Base-by-base conservation (phyloP, 1,284 basidiomycete species). In the Puccinia sorghi region DNA sequence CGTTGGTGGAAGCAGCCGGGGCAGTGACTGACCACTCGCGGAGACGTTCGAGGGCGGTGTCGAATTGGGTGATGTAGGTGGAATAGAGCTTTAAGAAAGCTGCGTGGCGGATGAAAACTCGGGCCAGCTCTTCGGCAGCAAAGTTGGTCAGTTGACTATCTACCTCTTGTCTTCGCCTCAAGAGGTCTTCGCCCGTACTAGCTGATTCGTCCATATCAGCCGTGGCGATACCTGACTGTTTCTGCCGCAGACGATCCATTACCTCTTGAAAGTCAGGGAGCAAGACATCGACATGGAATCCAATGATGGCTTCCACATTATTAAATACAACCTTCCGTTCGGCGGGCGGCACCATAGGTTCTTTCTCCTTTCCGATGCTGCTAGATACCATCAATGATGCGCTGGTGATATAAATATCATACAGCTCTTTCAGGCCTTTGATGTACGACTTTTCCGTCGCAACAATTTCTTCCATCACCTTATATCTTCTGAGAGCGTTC, bases 21-120 rank as follows among this genome's bases (percentile, higher is more conserved):
- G 69, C 63, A 8, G 76, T 64, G 15, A 77, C 66, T 2, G 80
- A 88, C 94, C 94, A 97, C 76, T 89, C 88, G 84, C 91, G 91
- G 83, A 97, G 90, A 70, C 93, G 89, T 81, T 92, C 89, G 17
- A 94, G 88, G 2, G 93, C 92, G 83, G 91, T 93, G 84, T 97
- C 94, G 84, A 96, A 96, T 84, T 95, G 94, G 85, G 92, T 97
- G 87, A 96, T 96, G 84, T 96, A 97, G 54, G 91, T 92, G 67
- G 93, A 94, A 85, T 97, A 97, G 90, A 97, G 94, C 86, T 88
- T 93, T 92, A 97, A 93, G 87, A 96, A 96, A 9, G 94, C 93
- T 54, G 93, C 93, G 85, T 97, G 94, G 69, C 90, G 92, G 80
- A 91, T 87, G 85, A 99, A 99, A 56, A 93, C 94, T 80, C 91